phyloP scores from a whole-genome alignment of 768 basidiomycete genomes.

The Tulasnella sp. region DNA sequence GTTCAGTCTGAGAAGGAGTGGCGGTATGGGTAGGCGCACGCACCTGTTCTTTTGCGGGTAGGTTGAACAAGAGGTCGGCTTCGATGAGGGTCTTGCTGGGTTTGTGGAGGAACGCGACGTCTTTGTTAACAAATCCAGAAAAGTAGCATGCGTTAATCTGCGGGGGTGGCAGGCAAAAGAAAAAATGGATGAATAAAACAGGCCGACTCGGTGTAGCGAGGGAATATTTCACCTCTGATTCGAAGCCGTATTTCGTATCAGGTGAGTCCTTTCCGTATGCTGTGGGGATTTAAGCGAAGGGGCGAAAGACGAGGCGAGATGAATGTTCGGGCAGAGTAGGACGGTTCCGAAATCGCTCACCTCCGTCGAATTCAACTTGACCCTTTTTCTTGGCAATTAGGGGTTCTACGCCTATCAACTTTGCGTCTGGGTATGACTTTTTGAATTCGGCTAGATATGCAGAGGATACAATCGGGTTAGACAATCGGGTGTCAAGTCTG shows the following conservation, averaged over 20 bases:
- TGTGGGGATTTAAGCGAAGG: conserved; percentile 8
- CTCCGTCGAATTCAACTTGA: conserved; percentile 47
- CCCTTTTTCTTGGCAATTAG: conserved; percentile 38
- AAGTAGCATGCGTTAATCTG: conserved; percentile 22
- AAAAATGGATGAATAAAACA: background rate
- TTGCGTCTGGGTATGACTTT: conserved; percentile 56
- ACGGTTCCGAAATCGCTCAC: conserved; percentile 9
- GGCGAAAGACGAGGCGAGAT: background rate
- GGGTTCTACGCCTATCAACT: conserved; percentile 55
- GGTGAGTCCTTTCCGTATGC: conserved; percentile 27
- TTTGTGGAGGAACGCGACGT: conserved; percentile 33
- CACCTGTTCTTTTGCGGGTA: conserved; percentile 32
- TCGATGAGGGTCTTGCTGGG: conserved; percentile 31
- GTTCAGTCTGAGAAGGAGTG: background rate
- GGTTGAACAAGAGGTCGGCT: conserved; percentile 36
- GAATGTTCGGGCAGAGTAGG: background rate
- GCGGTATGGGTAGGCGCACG: too few species aligned
- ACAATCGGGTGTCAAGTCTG: conserved; percentile 29
- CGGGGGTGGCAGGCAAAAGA: background rate
- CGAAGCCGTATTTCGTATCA: conserved; percentile 30
- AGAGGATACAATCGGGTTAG: background rate
- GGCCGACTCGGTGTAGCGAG: too few species aligned
- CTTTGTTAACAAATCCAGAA: conserved; percentile 28
- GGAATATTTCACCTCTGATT: too few species aligned
- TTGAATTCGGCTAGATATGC: conserved; percentile 31